Evolutionary conservation across 768 basidiomycete species (phyloP).

Genomic region (Boletales sp.): DNA sequence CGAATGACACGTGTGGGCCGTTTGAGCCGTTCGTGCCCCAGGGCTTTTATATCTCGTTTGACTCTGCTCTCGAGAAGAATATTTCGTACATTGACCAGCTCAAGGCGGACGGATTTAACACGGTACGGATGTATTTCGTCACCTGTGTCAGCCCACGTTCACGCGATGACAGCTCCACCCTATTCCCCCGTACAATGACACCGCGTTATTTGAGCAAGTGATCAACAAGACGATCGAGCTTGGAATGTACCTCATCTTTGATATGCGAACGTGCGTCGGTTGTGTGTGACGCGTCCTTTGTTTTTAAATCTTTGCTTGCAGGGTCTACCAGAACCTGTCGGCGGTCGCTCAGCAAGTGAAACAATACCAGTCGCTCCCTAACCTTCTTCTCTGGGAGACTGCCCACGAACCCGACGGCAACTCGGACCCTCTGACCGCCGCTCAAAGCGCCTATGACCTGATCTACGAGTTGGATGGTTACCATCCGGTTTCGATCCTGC

Average conservation of each 20-base stretch:
- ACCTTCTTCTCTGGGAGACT: conserved; percentile 69
- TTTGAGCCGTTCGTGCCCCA: conserved; percentile 55
- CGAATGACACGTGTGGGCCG: conserved; percentile 11
- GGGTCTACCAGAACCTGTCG: conserved; percentile 59
- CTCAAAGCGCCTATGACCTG: conserved; percentile 41
- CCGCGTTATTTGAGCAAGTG: conserved; percentile 33
- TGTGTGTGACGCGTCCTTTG: neutral
- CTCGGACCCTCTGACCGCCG: conserved; percentile 57
- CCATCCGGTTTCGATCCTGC: conserved; percentile 53
- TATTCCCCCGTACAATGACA: conserved; percentile 61
- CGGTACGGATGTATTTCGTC: conserved; percentile 12
- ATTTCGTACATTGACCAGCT: conserved; percentile 51
- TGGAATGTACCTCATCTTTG: conserved; percentile 66
- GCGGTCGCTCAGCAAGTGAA: conserved; percentile 63
- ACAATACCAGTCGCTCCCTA: conserved; percentile 58
- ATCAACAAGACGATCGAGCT: conserved; percentile 14
- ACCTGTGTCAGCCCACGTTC: conserved; percentile 15
- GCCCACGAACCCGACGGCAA: conserved; percentile 73
- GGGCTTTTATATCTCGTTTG: conserved; percentile 70
- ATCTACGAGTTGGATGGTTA: conserved; percentile 53
- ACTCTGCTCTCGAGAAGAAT: conserved; percentile 50
- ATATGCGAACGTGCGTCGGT: conserved; percentile 59
- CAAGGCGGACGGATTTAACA: conserved; percentile 48
- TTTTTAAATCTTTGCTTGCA: conserved; percentile 1
- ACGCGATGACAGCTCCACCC: conserved; percentile 56